Evolutionary conservation across 2,329 filamentous ascomycete species (phyloP).

Genomic region (Pestalotiopsis sp.): DNA sequence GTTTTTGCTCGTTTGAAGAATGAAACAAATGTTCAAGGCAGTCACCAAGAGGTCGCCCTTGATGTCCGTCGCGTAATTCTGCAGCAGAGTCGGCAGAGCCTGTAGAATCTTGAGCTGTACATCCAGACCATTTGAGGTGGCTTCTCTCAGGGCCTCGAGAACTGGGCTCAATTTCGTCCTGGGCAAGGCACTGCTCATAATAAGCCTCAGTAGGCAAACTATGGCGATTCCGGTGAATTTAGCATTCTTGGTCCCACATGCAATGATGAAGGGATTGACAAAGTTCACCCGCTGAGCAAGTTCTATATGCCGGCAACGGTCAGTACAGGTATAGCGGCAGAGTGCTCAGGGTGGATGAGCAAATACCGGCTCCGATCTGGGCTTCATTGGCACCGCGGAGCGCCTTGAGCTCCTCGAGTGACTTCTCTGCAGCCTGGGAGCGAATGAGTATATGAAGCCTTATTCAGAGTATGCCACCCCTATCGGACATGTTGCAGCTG

Average conservation of each 20-base stretch:
- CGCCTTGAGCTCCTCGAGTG: constrained; percentile 83
- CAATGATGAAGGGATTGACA: constrained; percentile 90
- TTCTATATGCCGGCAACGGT: constrained; percentile 56
- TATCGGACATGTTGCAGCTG: background rate
- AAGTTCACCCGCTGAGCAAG: constrained; percentile 81
- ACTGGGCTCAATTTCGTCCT: constrained; percentile 81
- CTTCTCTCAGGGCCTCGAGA: constrained; percentile 84
- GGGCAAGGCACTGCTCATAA: constrained; percentile 79
- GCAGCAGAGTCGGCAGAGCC: constrained; percentile 82
- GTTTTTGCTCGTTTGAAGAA: constrained; percentile 89
- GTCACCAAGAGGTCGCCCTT: constrained; percentile 80
- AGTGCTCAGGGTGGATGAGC: background rate
- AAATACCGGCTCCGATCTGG: constrained; percentile 70
- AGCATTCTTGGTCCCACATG: constrained; percentile 85
- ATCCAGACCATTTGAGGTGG: constrained; percentile 78
- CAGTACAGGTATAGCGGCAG: background rate
- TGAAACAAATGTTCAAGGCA: constrained; percentile 87
- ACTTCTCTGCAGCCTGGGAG: constrained; percentile 84
- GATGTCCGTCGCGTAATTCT: constrained; percentile 85
- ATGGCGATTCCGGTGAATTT: constrained; percentile 89
- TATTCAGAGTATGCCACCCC: background rate
- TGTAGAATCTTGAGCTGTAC: constrained; percentile 96
- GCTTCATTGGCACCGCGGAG: constrained; percentile 75
- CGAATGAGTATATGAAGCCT: background rate
- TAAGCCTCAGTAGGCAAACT: constrained; percentile 85